phyloP scores from a whole-genome alignment of 2,329 filamentous ascomycete species.

The Sclerotinia glacialis region DNA sequence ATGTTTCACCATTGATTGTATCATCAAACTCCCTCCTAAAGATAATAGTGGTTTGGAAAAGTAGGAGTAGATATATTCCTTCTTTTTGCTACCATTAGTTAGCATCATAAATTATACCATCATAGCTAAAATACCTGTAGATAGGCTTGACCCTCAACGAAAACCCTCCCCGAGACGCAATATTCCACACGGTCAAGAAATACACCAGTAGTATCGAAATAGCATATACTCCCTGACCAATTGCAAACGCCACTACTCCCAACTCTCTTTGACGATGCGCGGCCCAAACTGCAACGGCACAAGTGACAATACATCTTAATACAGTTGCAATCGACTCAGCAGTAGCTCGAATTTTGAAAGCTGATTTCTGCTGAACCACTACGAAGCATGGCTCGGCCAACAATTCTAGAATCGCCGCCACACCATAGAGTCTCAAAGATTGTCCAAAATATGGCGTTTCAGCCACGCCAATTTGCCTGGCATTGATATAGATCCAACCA shows the following conservation, averaged over 20 bases:
- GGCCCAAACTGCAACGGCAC: conserved; percentile 65
- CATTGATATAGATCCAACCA: conserved; percentile 62
- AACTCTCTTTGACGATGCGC: conserved; percentile 51
- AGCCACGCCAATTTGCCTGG: conserved; percentile 48
- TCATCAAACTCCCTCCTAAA: conserved; percentile 76
- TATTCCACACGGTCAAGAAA: conserved; percentile 53
- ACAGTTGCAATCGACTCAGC: conserved; percentile 84
- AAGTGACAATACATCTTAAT: conserved; percentile 71
- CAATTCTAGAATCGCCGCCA: conserved; percentile 68
- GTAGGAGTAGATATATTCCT: conserved; percentile 34
- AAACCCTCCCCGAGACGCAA: conserved; percentile 60
- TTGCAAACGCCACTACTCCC: conserved; percentile 83
- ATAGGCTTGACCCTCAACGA: conserved; percentile 59
- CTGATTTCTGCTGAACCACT: conserved; percentile 75
- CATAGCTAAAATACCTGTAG: conserved; percentile 29
- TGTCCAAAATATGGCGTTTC: conserved; percentile 60
- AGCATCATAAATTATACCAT: not conserved
- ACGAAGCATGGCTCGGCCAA: conserved; percentile 86
- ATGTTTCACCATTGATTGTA: conserved; percentile 89
- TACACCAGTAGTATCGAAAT: conserved; percentile 68
- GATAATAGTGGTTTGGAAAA: conserved; percentile 70
- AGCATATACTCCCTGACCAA: conserved; percentile 80
- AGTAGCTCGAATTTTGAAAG: conserved; percentile 74
- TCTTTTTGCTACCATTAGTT: conserved; percentile 19
- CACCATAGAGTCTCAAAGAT: conserved; percentile 54